These are phyloP conservation scores for Cylindrotheca fusiformis DNA, from an alignment of 108 stramenopile genomes.

Conservation along the genomic window DNA sequence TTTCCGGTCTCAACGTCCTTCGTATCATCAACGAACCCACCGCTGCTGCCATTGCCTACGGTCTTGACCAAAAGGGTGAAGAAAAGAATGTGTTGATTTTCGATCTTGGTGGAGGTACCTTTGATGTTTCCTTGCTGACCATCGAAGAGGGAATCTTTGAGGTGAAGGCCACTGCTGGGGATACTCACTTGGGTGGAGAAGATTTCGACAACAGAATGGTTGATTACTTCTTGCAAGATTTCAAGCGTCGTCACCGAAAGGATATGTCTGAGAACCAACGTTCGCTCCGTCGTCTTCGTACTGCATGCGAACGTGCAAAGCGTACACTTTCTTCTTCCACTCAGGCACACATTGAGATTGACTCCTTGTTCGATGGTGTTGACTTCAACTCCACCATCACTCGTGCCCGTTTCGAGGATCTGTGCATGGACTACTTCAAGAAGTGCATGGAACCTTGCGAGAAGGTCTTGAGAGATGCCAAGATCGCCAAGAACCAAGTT, in stretches of 20 bases:
- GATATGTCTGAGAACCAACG: slow-evolving; percentile 93
- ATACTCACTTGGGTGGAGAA: slow-evolving; percentile 99
- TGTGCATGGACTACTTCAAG: slow-evolving; percentile 99
- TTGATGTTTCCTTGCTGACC: slow-evolving; percentile 95
- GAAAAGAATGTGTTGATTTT: slow-evolving; percentile 99
- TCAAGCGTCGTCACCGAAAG: slow-evolving; percentile 93
- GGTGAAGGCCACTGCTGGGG: slow-evolving; percentile 99
- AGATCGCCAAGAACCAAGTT: slow-evolving; percentile 94
- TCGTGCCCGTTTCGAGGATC: slow-evolving; percentile 94
- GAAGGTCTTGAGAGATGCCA: slow-evolving; percentile 97
- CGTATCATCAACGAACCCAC: slow-evolving; percentile 99
- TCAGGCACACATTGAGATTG: slow-evolving; percentile 99
- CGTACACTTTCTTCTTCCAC: slow-evolving; percentile 97
- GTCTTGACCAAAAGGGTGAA: slow-evolving; percentile 92
- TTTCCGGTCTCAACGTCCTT: slow-evolving; percentile 97
- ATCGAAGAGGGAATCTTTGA: slow-evolving; percentile 99
- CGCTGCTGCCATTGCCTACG: slow-evolving; percentile 99
- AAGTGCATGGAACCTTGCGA: slow-evolving; percentile 99
- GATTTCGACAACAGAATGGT: slow-evolving; percentile 99
- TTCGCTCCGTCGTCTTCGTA: slow-evolving; percentile 98
- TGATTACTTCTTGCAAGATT: slow-evolving; percentile 94
- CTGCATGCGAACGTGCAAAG: slow-evolving; percentile 99
- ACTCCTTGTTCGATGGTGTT: slow-evolving; percentile 98
- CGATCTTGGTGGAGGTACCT: slow-evolving; percentile 98
- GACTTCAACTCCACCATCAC: slow-evolving; percentile 99